Evolutionary conservation across 1,139 yeast species (phyloP).

Genomic region (Tardiomyces digboiensis): DNA sequence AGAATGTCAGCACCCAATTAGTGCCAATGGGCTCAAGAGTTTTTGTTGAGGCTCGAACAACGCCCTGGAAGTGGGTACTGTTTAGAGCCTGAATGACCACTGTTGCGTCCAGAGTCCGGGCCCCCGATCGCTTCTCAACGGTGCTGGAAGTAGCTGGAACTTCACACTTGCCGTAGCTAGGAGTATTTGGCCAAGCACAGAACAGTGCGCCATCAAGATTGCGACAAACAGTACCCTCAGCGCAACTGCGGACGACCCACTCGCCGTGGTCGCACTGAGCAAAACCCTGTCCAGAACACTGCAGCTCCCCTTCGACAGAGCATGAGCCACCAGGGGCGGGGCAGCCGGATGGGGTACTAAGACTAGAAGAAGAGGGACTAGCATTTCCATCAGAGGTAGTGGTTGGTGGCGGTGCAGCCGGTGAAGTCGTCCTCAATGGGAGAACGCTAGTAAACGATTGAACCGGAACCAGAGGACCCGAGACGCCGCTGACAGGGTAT

Average conservation of each 20-base stretch:
- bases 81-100: not conserved
- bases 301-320: constrained; percentile 4
- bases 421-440: not conserved
- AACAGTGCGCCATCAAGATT: constrained; percentile 4
- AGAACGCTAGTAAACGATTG: not conserved
- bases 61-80: not conserved
- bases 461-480: not conserved
- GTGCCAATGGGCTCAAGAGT: not conserved
- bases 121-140: not conserved
- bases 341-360: constrained; percentile 1
- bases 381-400: not conserved
- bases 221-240: constrained; percentile 8
- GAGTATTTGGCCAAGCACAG: constrained; percentile 9
- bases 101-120: not conserved
- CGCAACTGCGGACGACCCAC: constrained; percentile 8
- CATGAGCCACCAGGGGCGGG: constrained; percentile 2
- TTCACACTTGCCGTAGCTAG: not conserved
- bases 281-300: constrained; percentile 7
- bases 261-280: constrained; percentile 6
- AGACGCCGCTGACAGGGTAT: no score
- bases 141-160: not conserved
- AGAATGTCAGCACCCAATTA: not conserved
- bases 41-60: not conserved
- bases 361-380: constrained; percentile 2
- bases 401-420: not conserved